These are phyloP conservation scores for Penicillium canariense DNA, from an alignment of 495 filamentous ascomycete species.

Conservation along the genomic window DNA sequence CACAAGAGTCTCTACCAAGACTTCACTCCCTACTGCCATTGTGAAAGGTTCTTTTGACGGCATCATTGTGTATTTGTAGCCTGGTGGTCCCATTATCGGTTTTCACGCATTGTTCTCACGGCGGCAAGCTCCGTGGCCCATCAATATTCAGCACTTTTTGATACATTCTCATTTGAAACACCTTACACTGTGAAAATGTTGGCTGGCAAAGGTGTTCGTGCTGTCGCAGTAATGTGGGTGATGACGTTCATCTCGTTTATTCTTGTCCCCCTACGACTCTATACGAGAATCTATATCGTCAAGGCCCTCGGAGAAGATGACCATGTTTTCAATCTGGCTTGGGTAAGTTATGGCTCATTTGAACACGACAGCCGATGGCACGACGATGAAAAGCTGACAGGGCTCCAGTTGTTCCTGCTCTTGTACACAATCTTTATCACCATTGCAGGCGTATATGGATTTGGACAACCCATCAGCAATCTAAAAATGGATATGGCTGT, in stretches of 20 bases:
- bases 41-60: background rate
- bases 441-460: slow-evolving; percentile 15
- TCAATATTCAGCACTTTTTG: background rate
- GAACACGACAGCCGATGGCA: background rate
- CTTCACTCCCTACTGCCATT: background rate
- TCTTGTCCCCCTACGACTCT: slow-evolving; percentile 17
- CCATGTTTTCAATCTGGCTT: slow-evolving; percentile 18
- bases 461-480: slow-evolving; percentile 15
- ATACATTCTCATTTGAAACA: background rate
- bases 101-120: background rate
- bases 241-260: slow-evolving; percentile 21
- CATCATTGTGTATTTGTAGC: background rate
- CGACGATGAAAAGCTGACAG: background rate
- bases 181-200: slow-evolving; percentile 12
- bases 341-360: slow-evolving; percentile 5
- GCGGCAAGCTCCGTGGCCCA: background rate
- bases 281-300: slow-evolving; percentile 16
- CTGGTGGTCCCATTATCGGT: background rate
- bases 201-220: slow-evolving; percentile 17
- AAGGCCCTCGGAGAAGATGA: slow-evolving; percentile 19
- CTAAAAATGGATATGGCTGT: slow-evolving; percentile 16
- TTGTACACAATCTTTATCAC: slow-evolving; percentile 21
- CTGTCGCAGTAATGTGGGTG: slow-evolving; percentile 22
- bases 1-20: background rate
- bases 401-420: slow-evolving; percentile 15